These are phyloP conservation scores for Pythium coloratum DNA, from an alignment of 352 stramenopile genomes.

Conservation along the genomic window DNA sequence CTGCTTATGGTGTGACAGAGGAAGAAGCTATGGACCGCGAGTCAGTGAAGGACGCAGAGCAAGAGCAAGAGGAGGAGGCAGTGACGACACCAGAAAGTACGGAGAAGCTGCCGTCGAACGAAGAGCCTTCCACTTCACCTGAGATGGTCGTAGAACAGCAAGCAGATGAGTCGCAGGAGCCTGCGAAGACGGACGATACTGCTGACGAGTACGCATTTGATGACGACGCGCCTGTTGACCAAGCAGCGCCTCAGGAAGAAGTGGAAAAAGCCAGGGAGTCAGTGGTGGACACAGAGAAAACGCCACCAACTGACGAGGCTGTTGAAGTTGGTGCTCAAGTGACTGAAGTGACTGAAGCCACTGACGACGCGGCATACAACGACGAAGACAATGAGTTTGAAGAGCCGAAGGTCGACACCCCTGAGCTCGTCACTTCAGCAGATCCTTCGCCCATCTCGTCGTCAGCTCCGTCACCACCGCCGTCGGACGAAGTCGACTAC, in stretches of 20 bases:
- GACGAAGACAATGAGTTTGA: slow-evolving; percentile 19
- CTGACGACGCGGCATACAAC: slow-evolving; percentile 17
- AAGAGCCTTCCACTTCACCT: background rate
- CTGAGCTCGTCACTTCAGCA: background rate
- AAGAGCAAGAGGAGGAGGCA: background rate
- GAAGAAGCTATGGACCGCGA: background rate
- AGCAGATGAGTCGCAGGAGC: background rate
- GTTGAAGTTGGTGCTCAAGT: background rate
- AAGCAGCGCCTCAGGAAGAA: background rate
- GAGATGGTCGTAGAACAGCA: background rate
- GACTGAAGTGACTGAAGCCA: background rate
- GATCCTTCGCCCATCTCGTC: background rate
- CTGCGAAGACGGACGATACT: background rate
- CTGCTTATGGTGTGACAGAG: background rate
- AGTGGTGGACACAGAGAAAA: background rate
- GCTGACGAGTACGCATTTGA: slow-evolving; percentile 21
- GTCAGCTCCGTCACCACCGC: background rate
- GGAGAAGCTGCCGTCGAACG: background rate
- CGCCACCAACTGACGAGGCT: background rate
- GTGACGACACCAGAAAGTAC: background rate
- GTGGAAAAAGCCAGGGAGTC: background rate
- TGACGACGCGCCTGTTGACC: background rate
- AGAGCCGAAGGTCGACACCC: background rate
- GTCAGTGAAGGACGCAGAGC: background rate
- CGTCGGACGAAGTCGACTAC: slow-evolving; percentile 26